Percentiles rank a stretch among this genome's conserved stretches.
phyloP scores from a whole-genome alignment of 1,139 yeast species.

The Debaryomycetaceae sp. region DNA sequence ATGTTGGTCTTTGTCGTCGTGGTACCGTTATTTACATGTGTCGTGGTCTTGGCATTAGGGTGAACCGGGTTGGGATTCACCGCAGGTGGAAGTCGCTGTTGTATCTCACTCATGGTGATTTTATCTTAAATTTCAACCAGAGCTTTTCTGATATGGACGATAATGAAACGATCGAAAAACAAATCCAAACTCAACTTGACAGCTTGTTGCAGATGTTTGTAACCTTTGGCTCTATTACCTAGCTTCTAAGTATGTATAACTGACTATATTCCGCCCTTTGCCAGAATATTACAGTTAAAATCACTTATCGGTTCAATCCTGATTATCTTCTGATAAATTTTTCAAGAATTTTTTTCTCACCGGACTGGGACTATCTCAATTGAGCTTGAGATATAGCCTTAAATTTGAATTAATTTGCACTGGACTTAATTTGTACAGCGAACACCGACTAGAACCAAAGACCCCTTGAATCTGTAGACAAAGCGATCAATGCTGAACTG shows the following conservation, averaged over 20 bases:
- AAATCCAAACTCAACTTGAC: too few species aligned
- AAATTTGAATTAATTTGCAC: too few species aligned
- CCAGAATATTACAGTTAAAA: not conserved
- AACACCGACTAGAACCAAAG: too few species aligned
- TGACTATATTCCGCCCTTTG: not conserved
- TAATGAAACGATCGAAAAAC: too few species aligned
- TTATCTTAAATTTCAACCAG: not conserved
- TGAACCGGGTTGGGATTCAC: constrained; percentile 26
- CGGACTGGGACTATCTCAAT: not conserved
- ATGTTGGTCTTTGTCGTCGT: constrained; percentile 48
- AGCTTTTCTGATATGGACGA: not conserved
- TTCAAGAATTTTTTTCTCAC: not conserved
- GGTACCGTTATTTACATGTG: constrained; percentile 42
- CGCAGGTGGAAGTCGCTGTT: constrained; percentile 12
- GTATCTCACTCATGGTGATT: constrained; percentile 14
- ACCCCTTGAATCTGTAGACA: too few species aligned
- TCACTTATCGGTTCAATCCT: not conserved
- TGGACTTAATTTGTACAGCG: too few species aligned
- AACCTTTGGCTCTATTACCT: too few species aligned
- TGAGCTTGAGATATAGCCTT: too few species aligned
- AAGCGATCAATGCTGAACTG: too few species aligned
- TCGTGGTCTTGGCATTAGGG: constrained; percentile 49
- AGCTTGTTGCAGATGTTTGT: too few species aligned
- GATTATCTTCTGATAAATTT: not conserved
- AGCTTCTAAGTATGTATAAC: too few species aligned